Percentiles rank a stretch among this genome's conserved stretches.
Conservation (phyloP, 208 protist genomes). For the Naegleria gruberi region DNA sequence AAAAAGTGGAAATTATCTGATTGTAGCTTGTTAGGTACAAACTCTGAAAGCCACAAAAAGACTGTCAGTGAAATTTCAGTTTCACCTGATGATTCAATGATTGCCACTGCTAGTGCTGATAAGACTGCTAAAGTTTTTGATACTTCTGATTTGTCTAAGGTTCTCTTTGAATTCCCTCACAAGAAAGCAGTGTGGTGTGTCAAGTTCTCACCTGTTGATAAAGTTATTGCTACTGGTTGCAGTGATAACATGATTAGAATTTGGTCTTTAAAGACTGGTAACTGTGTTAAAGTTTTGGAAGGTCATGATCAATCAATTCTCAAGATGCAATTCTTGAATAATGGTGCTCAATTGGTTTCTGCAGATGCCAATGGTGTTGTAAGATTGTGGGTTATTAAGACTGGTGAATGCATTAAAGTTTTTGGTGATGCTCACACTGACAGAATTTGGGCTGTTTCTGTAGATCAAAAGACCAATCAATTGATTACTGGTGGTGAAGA, state of each 20-base stretch:
- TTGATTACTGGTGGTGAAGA: conserved; percentile 16
- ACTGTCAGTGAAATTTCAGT: not conserved
- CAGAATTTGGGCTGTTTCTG: not conserved
- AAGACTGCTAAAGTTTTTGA: conserved; percentile 9
- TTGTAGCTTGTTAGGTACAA: not conserved
- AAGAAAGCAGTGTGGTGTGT: not conserved
- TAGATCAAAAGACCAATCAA: not conserved
- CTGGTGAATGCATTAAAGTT: not conserved
- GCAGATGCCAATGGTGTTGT: not conserved
- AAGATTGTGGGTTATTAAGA: not conserved
- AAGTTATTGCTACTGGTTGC: not conserved
- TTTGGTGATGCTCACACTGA: not conserved
- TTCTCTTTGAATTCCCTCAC: not conserved
- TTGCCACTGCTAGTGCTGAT: conserved; percentile 10
- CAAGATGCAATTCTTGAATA: not conserved
- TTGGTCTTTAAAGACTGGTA: not conserved
- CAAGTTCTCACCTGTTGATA: conserved; percentile 17
- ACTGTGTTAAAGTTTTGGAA: not conserved
- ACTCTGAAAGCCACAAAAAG: not conserved
- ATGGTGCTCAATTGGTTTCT: not conserved
- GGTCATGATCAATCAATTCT: not conserved
- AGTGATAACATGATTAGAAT: not conserved
- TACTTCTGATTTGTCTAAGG: not conserved
- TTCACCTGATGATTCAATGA: not conserved
- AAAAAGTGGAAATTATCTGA: not conserved